phyloP scores from a whole-genome alignment of 257 asterid species.

The Solanum boliviense region DNA sequence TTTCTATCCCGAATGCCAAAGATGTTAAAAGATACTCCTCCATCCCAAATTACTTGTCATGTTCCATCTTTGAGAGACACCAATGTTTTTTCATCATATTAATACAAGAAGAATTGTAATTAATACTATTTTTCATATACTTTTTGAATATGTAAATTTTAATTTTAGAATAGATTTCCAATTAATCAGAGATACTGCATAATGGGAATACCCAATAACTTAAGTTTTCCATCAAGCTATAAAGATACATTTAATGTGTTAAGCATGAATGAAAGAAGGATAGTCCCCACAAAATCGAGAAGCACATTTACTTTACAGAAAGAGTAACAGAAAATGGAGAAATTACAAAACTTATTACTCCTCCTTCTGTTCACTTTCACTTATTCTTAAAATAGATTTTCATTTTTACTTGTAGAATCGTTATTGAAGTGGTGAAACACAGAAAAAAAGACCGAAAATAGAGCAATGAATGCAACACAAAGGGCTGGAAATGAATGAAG shows the following conservation, averaged over 20 bases:
- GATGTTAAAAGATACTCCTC: not conserved
- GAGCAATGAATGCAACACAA: not conserved
- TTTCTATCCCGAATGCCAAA: not conserved
- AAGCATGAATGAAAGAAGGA: no score
- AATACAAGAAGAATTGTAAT: not conserved
- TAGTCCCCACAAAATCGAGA: no score
- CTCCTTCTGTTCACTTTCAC: no score
- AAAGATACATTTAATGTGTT: no score
- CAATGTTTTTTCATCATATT: not conserved
- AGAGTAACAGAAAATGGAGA: not conserved
- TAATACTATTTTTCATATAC: no score
- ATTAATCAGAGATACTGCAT: not conserved
- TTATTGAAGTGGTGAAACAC: not conserved
- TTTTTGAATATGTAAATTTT: not conserved
- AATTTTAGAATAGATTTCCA: not conserved
- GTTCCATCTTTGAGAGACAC: not conserved
- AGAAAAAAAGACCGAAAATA: not conserved
- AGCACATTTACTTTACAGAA: no score
- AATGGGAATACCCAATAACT: no score
- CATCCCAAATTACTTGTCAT: not conserved
- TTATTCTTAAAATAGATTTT: no score
- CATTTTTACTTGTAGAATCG: no score
- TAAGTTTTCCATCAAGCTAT: no score
- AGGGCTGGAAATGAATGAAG: not conserved
- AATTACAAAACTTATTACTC: no score